Conservation (phyloP, 2,329 filamentous ascomycete genomes). For the Colletotrichum liaoningense region DNA sequence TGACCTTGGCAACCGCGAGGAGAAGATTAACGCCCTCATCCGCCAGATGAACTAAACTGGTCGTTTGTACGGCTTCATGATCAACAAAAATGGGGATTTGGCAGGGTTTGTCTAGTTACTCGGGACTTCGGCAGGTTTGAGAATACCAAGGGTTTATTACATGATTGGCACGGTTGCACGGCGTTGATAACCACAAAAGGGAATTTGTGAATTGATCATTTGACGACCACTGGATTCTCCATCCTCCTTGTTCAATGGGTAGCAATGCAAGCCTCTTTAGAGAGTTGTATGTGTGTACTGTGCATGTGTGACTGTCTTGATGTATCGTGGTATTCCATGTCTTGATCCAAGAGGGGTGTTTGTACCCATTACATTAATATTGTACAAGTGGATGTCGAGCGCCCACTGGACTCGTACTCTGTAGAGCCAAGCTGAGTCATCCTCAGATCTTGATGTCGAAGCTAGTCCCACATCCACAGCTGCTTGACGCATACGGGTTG, state of each 20-base stretch:
- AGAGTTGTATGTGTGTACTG: slow-evolving; percentile 15
- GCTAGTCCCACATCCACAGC: slow-evolving; percentile 96
- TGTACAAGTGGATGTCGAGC: neutral
- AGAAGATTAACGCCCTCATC: slow-evolving; percentile 96
- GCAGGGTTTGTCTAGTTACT: slow-evolving; percentile 42
- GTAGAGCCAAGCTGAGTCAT: neutral
- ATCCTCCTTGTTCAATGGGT: slow-evolving; percentile 31
- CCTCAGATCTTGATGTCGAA: slow-evolving; percentile 86
- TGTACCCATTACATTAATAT: neutral
- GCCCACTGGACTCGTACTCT: neutral
- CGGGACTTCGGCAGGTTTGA: slow-evolving; percentile 37
- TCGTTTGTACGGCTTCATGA: slow-evolving; percentile 13
- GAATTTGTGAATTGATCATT: slow-evolving; percentile 47
- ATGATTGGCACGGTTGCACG: slow-evolving; percentile 45
- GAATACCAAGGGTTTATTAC: slow-evolving; percentile 37
- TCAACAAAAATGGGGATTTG: slow-evolving; percentile 42
- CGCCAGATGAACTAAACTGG: slow-evolving; percentile 93
- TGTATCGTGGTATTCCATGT: neutral
- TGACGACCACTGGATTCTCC: slow-evolving; percentile 29
- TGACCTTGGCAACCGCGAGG: slow-evolving; percentile 98
- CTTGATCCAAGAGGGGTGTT: neutral
- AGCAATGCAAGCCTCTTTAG: slow-evolving; percentile 34
- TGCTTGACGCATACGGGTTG: slow-evolving; percentile 91
- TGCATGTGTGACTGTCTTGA: slow-evolving; percentile 1
- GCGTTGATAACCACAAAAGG: slow-evolving; percentile 47